A percentile compares a stretch with the other conserved stretches of the same genome.
phyloP scores from a whole-genome alignment of 768 basidiomycete genomes.

The Pisolithus sp. region DNA sequence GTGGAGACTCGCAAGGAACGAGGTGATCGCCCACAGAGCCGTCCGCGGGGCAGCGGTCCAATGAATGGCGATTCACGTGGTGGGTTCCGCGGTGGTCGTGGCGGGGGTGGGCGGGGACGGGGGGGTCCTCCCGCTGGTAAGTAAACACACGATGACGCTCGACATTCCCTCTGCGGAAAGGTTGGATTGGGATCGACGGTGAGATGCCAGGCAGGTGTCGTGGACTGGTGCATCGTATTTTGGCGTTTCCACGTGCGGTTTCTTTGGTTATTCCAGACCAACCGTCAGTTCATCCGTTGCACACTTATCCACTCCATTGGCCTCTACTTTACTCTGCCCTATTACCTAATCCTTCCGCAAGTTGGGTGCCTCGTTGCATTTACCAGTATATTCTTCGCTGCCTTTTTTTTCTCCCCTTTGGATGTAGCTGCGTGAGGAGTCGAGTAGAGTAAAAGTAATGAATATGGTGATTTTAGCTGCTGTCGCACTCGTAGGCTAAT shows the following conservation, averaged over 20 bases:
- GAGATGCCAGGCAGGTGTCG: slow-evolving; percentile 1
- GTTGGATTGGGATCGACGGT: background rate
- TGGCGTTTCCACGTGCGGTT: slow-evolving; percentile 7
- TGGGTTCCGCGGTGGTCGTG: slow-evolving; percentile 42
- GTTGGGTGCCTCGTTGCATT: slow-evolving; percentile 8
- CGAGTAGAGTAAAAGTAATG: slow-evolving; percentile 6
- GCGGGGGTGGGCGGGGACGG: slow-evolving; percentile 37
- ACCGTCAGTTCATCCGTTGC: too few relatives aligned
- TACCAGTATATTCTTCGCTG: slow-evolving; percentile 3
- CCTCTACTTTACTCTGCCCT: slow-evolving; percentile 10
- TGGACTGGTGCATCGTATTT: background rate
- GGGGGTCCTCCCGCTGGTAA: slow-evolving; percentile 27
- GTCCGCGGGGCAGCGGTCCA: slow-evolving; percentile 59
- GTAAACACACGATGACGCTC: slow-evolving; percentile 6
- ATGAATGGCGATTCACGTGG: slow-evolving; percentile 41
- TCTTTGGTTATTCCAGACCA: background rate
- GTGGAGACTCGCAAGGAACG: slow-evolving; percentile 92
- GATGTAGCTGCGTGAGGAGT: slow-evolving; percentile 22
- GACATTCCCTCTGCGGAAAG: slow-evolving; percentile 1
- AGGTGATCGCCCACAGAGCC: slow-evolving; percentile 62
- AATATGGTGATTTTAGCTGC: background rate
- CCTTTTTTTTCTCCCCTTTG: slow-evolving; percentile 1
- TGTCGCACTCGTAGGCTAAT: background rate
- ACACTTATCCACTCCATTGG: background rate
- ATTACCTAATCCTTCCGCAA: slow-evolving; percentile 2